Percentiles rank a stretch among this genome's conserved stretches.
Conservation (phyloP, 2,329 filamentous ascomycete genomes). For the Emergomyces orientalis region DNA sequence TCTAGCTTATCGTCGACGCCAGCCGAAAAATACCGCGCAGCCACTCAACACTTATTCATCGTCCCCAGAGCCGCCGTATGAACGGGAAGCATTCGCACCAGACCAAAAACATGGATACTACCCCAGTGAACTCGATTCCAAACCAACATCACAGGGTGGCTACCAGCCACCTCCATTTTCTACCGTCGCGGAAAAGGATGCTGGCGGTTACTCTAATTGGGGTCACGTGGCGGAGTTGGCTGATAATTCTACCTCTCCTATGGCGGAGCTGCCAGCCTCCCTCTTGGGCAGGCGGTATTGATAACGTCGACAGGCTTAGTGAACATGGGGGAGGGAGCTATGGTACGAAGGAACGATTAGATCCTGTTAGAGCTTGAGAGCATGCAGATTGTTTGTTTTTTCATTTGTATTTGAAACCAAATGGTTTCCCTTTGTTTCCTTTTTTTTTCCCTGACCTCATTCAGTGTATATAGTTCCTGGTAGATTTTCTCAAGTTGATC, state of each 20-base stretch:
- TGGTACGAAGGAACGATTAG: neutral
- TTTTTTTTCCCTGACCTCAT: neutral
- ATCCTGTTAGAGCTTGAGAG: neutral
- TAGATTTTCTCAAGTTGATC: too few species aligned
- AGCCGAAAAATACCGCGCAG: neutral
- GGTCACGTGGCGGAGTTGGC: constrained; percentile 2
- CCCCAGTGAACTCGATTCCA: constrained; percentile 3
- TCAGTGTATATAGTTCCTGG: neutral
- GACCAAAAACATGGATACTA: neutral
- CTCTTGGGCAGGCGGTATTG: neutral
- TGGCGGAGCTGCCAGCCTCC: neutral
- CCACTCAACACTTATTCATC: neutral
- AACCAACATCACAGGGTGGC: neutral
- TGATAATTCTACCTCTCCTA: neutral
- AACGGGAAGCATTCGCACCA: neutral
- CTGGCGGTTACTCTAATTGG: neutral
- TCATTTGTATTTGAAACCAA: neutral
- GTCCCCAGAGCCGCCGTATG: neutral
- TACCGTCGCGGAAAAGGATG: neutral
- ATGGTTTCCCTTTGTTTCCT: neutral
- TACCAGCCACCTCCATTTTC: neutral
- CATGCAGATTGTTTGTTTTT: neutral
- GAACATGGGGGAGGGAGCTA: neutral
- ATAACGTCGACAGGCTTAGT: neutral
- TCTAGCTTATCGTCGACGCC: constrained; percentile 1